Percentiles rank a stretch among this genome's conserved stretches.
These are phyloP conservation scores for Aspergillus leporis DNA, from an alignment of 495 filamentous ascomycete genomes.

Conservation along the genomic window DNA sequence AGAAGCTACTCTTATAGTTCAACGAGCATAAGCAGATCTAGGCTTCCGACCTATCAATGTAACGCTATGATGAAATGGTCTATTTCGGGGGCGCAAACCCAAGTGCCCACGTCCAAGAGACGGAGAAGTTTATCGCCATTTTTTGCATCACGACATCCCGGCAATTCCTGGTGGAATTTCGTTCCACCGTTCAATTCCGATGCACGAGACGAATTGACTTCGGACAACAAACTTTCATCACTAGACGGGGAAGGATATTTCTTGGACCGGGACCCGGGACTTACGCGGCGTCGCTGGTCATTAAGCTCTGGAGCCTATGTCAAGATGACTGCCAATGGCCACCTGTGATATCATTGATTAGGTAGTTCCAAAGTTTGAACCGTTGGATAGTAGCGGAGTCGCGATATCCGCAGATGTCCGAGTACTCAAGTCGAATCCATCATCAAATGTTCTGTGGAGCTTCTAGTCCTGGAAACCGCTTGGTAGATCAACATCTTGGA, in stretches of 20 bases:
- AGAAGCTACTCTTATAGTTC: not conserved
- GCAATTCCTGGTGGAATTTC: slow-evolving; percentile 11
- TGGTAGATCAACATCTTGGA: not conserved
- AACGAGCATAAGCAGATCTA: not conserved
- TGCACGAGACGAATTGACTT: slow-evolving; percentile 3
- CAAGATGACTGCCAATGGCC: not conserved
- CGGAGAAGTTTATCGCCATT: slow-evolving; percentile 14
- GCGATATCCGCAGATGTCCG: not conserved
- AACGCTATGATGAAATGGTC: slow-evolving; percentile 28
- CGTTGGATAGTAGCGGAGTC: not conserved
- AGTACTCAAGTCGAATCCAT: not conserved
- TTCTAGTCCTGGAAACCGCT: too few species aligned
- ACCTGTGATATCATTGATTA: slow-evolving; percentile 8
- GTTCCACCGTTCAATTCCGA: slow-evolving; percentile 1
- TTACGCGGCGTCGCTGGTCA: slow-evolving; percentile 1
- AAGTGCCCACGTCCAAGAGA: not conserved
- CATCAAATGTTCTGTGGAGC: not conserved
- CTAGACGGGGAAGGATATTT: not conserved
- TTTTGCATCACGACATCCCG: slow-evolving; percentile 25
- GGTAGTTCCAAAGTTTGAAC: not conserved
- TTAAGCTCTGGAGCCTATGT: not conserved
- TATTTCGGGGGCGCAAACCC: not conserved
- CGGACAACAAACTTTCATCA: slow-evolving; percentile 4
- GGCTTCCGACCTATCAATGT: slow-evolving; percentile 2
- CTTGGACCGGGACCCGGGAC: not conserved